Base-by-base conservation (phyloP, 2,329 filamentous ascomycete genomes). In the Cladosporium sp. region DNA sequence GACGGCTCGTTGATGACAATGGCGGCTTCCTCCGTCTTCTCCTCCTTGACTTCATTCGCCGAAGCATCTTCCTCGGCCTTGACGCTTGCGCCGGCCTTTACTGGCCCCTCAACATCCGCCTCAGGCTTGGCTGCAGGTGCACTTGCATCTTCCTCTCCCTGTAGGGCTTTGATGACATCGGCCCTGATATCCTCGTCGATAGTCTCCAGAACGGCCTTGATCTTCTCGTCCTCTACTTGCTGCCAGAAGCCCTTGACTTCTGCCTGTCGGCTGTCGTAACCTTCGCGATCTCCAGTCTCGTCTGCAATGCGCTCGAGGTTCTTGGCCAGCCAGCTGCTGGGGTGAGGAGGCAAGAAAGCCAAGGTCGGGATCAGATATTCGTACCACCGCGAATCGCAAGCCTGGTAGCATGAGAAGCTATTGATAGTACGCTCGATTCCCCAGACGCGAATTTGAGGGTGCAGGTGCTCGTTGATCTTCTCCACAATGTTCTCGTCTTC, bases 341-440 rank as follows among this genome's bases (percentile, higher is more conserved):
- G 93, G 76, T 98, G 93, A 0, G 95, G 95, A 24, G 95, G 95
- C 36, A 99, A 81, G 72, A 99, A 91, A 65, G 91, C 92, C 79
- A 98, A 93, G 51, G 91, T 95, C 2, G 95, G 95, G 78, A 99
- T 92, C 62, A 99, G 83, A 76, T 99, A 99, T 81, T 99, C 95
- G 80, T 99, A 99, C 85, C 93, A 96, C 71, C 95, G 86, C 30
- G 93, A 97, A 79, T 99, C 95, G 79, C 94, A 97, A 65, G 92
- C 87, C 76, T 96, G 91, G 79, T 99, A 99, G 79, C 92, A 94
- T 78, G 92, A 97, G 83, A 98, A 99, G 71, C 88, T 88, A 70
- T 93, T 94, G 76, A 90, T 94, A 0, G 94, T 96, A 61, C 92
- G 85, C 78, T 96, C 88, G 68, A 97, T 92, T 3, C 92, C 95